Evolutionary conservation across 108 stramenopile genomes (phyloP), one percentile per base, ranked within the genome.

Genomic region (Nannochloropsis salina): DNA sequence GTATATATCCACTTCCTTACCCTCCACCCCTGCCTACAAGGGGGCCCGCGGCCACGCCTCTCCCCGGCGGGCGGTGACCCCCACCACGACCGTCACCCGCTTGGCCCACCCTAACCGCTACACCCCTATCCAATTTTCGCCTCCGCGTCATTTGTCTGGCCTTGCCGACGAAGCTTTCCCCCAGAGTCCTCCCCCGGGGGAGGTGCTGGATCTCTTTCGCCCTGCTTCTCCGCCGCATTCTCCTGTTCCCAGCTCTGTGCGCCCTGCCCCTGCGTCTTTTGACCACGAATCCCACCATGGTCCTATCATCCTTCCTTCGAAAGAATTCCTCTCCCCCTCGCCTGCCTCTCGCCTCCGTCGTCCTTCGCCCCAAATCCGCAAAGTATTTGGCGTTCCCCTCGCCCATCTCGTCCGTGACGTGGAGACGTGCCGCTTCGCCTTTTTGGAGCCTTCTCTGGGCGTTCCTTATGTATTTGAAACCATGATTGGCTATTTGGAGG

Each of bases 41-140:
- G 31, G 31, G 31, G 31, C 31, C 1, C 31, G 31, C 31, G 31
- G 31, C 31, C 31, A 31, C 61, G 15, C 61, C 4, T 15, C 61
- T 3, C 61, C 61, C n/a, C 61, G 61, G n/a, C 61, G n/a, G 20
- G n/a, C 12, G 15, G 15, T 15, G 61, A n/a, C 61, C n/a, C 61
- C 61, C 6, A 74, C 20, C 61, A 74, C 61, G n/a, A 74, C 61
- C 61, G n/a, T n/a, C n/a, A 74, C n/a, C 61, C 61, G 61, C 61
- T n/a, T 74, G 20, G 61, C 61, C 61, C 61, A n/a, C 8, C 61
- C 61, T n/a, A 74, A 74, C 6, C 61, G 61, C 61, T n/a, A 74
- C 61, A 74, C 61, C 20, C 61, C 61, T 2, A 74, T 74, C 61
- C 15, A 74, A n/a, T 74, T 74, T 6, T 74, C 61, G 20, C 3